Evolutionary conservation across 306 rosid species (phyloP).

Genomic region (Acacia melanoxylon): DNA sequence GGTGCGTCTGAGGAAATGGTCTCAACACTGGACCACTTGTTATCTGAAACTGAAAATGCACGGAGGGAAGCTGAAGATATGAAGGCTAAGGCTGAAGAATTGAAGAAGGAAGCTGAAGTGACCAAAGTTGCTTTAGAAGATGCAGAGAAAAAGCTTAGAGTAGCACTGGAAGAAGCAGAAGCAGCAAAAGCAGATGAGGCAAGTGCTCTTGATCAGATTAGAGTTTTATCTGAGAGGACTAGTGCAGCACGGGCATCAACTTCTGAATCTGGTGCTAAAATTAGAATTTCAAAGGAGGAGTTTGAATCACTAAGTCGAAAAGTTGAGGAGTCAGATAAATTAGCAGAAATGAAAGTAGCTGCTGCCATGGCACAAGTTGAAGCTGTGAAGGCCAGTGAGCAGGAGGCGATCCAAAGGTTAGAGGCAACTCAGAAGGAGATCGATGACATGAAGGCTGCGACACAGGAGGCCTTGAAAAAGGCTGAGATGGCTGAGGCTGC

Average conservation of each 20-base stretch:
- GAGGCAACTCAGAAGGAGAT: conserved; percentile 81
- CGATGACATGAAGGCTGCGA: conserved; percentile 68
- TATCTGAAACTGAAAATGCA: conserved; percentile 68
- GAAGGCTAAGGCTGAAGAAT: conserved; percentile 64
- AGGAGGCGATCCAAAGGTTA: conserved; percentile 66
- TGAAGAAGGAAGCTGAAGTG: conserved; percentile 76
- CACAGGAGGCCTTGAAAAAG: conserved; percentile 70
- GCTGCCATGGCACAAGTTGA: conserved; percentile 97
- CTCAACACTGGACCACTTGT: conserved; percentile 66
- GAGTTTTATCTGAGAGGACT: conserved; percentile 67
- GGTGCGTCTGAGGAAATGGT: conserved; percentile 84
- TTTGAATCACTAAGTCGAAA: conserved; percentile 75
- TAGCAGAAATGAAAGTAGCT: conserved; percentile 92
- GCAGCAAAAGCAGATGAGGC: conserved; percentile 80
- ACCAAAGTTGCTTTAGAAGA: conserved; percentile 63
- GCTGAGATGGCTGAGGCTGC: conserved; percentile 99
- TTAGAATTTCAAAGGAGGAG: conserved; percentile 83
- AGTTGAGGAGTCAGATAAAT: conserved; percentile 83
- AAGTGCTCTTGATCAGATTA: conserved; percentile 78
- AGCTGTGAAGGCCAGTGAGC: conserved; percentile 98
- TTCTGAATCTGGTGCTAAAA: conserved; percentile 74
- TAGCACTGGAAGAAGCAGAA: conserved; percentile 81
- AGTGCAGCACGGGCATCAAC: conserved; percentile 88
- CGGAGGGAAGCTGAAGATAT: conserved; percentile 73
- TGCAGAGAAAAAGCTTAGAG: conserved; percentile 69